Base-by-base conservation (phyloP, 2,329 filamentous ascomycete genomes). In the Hirsutella minnesotensis region DNA sequence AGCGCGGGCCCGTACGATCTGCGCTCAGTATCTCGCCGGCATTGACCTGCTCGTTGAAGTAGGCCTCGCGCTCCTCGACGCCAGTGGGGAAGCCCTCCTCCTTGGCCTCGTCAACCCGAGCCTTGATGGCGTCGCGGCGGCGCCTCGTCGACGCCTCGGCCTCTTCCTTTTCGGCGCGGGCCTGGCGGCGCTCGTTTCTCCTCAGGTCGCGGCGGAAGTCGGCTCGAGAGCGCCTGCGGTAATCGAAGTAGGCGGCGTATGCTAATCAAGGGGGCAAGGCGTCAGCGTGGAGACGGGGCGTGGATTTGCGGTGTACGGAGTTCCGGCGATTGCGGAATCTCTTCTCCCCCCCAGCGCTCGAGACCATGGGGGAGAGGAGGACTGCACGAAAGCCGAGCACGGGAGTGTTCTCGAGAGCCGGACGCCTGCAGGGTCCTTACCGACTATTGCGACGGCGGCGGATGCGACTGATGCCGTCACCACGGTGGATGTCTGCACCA, bases 31-130 rank as follows among this genome's bases (percentile, higher is more conserved):
- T 68, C 73, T 98, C 92, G 59, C 92, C 92, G 60, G 79, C 73
- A 54, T 88, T 86, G 50, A 98, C 88, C 67, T 95, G 87, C 62
- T 87, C 81, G 79, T 96, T 94, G 69, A 98, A 98, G 72, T 86
- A 98, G 47, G 80, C 77, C 72, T 98, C 92, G 62, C 86, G 88
- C 70, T 95, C 88, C 63, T 96, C 90, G 30, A 90, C 79, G 56
- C 88, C 86, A 36, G 75, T 73, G 39, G 92, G 92, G 75, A 94
- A 95, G 44, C 90, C 92, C 64, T 94, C 88, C 45, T 85, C 83
- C 68, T 88, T 86, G 54, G 89, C 87, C 55, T 83, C 76, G 54
- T 87, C 79, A 39, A 96, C 83, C 41, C 77, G 79, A 44, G 66
- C 65, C 65, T 82, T 83, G 67, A 98, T 85, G 54, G 73, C 69